These are phyloP conservation scores for Penicillium flavigenum DNA, from an alignment of 495 filamentous ascomycete genomes.

Conservation along the genomic window DNA sequence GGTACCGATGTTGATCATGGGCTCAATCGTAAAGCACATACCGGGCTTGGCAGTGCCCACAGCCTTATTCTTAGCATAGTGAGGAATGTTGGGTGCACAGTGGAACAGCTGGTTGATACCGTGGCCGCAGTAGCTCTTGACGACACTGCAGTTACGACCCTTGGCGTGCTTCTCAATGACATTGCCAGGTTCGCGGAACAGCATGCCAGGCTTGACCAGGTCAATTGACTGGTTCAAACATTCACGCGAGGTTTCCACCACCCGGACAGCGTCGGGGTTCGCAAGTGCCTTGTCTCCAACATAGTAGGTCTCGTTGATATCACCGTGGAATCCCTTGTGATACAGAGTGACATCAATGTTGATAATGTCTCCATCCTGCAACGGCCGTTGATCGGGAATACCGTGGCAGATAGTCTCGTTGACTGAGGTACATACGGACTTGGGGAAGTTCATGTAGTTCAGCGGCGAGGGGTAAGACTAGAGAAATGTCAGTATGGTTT, in stretches of 20 bases:
- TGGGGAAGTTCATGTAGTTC: constrained; percentile 96
- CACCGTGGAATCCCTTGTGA: constrained; percentile 83
- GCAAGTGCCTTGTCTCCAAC: constrained; percentile 73
- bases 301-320: constrained; percentile 92
- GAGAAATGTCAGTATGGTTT: constrained; percentile 19
- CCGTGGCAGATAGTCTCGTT: constrained; percentile 98
- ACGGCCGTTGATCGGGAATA: constrained; percentile 75
- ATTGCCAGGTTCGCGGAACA: constrained; percentile 80
- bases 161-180: constrained; percentile 87
- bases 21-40: constrained; percentile 93
- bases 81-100: constrained; percentile 78
- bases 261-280: constrained; percentile 76
- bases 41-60: constrained; percentile 81
- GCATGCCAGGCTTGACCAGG: constrained; percentile 80
- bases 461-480: constrained; percentile 95
- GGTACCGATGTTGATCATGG: constrained; percentile 83
- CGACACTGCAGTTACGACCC: constrained; percentile 71
- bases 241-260: constrained; percentile 78
- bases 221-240: constrained; percentile 81
- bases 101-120: constrained; percentile 87
- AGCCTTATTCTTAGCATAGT: constrained; percentile 90
- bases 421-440: constrained; percentile 92
- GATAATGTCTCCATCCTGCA: constrained; percentile 82
- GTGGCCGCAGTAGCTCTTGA: constrained; percentile 88
- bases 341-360: constrained; percentile 89